phyloP scores from a whole-genome alignment of 129 eudicot species.

The Glebionis coronaria region DNA sequence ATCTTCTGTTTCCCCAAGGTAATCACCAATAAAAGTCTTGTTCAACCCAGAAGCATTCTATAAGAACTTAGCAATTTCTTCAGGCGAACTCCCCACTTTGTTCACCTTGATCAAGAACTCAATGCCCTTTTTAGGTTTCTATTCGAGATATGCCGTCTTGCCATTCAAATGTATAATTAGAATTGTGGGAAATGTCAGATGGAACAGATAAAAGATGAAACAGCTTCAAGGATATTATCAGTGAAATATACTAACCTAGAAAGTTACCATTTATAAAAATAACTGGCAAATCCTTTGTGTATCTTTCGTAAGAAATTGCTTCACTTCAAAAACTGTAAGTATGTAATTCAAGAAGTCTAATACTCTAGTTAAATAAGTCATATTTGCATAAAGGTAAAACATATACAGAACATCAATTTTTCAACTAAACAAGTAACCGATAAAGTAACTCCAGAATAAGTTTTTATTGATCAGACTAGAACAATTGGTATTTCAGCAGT shows the following conservation, averaged over 20 bases:
- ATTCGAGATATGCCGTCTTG: slow-evolving; percentile 98
- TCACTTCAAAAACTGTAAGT: slow-evolving; percentile 1
- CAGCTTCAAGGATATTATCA: too few relatives aligned
- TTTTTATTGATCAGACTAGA: background rate
- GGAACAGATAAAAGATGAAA: slow-evolving; percentile 24
- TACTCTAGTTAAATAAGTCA: background rate
- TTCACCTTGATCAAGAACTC: slow-evolving; percentile 92
- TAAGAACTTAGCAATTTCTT: slow-evolving; percentile 84
- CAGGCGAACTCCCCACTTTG: slow-evolving; percentile 86
- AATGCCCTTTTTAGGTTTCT: slow-evolving; percentile 94
- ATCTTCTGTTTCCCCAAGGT: slow-evolving; percentile 95
- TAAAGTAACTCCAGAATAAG: background rate
- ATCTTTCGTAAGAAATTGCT: too few relatives aligned
- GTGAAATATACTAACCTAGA: slow-evolving; percentile 38
- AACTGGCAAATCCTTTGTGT: too few relatives aligned
- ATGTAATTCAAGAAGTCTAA: background rate
- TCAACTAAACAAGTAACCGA: too few relatives aligned
- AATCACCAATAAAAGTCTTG: slow-evolving; percentile 90
- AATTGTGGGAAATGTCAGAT: slow-evolving; percentile 24
- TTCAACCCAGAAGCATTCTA: slow-evolving; percentile 77
- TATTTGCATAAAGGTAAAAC: background rate
- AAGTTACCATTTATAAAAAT: too few relatives aligned
- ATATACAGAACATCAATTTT: too few relatives aligned
- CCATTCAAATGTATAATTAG: slow-evolving; percentile 45
- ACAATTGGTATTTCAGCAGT: background rate